Conservation (phyloP, 1,284 basidiomycete genomes). For the Fomitopsis betulina region DNA sequence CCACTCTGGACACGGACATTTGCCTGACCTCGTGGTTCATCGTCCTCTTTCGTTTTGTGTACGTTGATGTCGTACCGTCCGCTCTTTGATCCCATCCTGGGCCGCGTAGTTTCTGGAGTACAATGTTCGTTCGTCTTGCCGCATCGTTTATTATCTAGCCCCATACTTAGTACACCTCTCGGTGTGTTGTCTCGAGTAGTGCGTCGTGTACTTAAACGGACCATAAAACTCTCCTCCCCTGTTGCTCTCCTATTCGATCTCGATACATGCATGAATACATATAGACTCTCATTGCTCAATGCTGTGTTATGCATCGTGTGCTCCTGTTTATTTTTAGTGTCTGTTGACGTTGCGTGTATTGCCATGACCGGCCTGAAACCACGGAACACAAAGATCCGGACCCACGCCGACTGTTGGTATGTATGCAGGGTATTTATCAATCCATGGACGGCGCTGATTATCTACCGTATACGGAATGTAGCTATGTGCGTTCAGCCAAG, state of each 20-base stretch:
- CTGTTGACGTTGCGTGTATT: no score
- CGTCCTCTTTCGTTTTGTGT: not conserved
- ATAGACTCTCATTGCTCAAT: not conserved
- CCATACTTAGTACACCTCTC: not conserved
- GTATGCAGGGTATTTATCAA: not conserved
- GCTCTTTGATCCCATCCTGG: not conserved
- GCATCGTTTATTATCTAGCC: not conserved
- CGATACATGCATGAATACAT: not conserved
- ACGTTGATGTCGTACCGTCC: not conserved
- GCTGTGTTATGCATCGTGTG: no score
- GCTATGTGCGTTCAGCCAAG: not conserved
- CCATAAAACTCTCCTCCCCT: not conserved
- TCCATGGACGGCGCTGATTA: no score
- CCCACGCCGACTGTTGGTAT: not conserved
- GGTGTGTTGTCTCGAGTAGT: conserved; percentile 2
- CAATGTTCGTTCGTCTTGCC: not conserved
- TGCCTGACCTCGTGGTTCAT: not conserved
- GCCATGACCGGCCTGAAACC: no score
- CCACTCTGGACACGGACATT: conserved; percentile 6
- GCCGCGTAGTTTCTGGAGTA: not conserved
- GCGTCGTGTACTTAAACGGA: conserved; percentile 1
- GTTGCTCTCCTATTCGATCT: not conserved
- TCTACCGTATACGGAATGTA: not conserved
- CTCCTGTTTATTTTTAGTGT: no score
- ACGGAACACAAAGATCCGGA: no score